phyloP scores from a whole-genome alignment of 2,329 filamentous ascomycete genomes.

The Fusarium xylarioides region DNA sequence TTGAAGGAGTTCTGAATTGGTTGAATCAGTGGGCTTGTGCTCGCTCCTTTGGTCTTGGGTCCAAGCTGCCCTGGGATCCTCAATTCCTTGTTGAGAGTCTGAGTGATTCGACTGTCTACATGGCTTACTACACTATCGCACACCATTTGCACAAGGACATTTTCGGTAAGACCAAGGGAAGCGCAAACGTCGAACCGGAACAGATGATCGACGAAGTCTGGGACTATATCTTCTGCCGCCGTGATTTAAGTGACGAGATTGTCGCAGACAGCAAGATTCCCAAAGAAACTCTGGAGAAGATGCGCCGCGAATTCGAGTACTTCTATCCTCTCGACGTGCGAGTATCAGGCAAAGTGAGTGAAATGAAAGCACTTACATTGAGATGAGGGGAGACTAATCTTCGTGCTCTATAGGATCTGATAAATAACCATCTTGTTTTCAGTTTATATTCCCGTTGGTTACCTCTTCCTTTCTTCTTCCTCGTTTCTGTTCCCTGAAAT shows the following conservation, averaged over 20 bases:
- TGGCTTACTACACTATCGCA: constrained; percentile 78
- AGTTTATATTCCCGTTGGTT: neutral
- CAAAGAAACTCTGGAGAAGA: constrained; percentile 75
- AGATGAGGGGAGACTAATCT: neutral
- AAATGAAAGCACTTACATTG: neutral
- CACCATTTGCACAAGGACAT: constrained; percentile 82
- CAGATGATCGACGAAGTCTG: constrained; percentile 96
- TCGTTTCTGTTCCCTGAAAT: neutral
- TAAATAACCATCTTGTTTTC: neutral
- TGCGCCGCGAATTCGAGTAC: constrained; percentile 95
- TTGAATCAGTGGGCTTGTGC: constrained; percentile 96
- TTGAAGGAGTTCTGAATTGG: constrained; percentile 89
- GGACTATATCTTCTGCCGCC: constrained; percentile 92
- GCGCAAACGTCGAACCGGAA: constrained; percentile 75
- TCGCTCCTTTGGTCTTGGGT: constrained; percentile 89
- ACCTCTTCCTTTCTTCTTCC: neutral
- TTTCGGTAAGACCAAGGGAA: constrained; percentile 78
- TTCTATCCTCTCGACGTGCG: constrained; percentile 94
- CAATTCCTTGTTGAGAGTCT: constrained; percentile 92
- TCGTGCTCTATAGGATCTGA: neutral
- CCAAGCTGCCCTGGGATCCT: constrained; percentile 92
- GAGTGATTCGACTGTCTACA: constrained; percentile 92
- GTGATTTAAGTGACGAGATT: constrained; percentile 73
- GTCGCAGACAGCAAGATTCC: constrained; percentile 74
- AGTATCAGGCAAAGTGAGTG: constrained; percentile 75